phyloP scores from a whole-genome alignment of 2,329 filamentous ascomycete species.

The Nothophoma quercina region DNA sequence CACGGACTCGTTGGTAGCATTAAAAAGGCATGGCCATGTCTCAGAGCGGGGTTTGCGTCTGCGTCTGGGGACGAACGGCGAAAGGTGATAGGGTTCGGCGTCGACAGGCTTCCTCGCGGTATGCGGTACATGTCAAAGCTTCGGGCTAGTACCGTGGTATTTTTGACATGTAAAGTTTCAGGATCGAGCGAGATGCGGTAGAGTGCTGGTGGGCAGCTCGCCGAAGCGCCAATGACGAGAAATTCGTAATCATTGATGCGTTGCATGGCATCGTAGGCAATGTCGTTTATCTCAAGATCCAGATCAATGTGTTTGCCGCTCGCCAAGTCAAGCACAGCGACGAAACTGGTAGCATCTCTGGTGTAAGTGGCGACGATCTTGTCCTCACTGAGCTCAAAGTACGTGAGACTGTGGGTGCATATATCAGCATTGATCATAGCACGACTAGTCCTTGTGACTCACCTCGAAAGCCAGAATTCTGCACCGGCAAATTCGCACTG shows the following conservation, averaged over 20 bases:
- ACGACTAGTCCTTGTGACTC: neutral
- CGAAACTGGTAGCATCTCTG: neutral
- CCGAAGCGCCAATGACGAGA: neutral
- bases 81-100: neutral
- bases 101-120: neutral
- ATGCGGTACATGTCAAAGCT: neutral
- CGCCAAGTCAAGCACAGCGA: neutral
- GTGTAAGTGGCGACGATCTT: neutral
- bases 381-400: neutral
- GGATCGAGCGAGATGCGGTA: neutral
- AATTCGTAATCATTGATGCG: neutral
- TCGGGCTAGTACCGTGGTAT: neutral
- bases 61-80: neutral
- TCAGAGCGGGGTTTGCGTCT: neutral
- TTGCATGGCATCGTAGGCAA: neutral
- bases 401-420: neutral
- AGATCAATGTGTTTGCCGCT: neutral
- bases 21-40: neutral
- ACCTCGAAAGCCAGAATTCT: neutral
- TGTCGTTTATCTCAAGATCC: slow-evolving; percentile 1
- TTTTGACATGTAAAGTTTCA: neutral
- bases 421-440: neutral
- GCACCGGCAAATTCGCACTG: neutral
- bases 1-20: neutral
- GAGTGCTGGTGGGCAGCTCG: neutral